Evolutionary conservation across 257 asterid species (phyloP).

Genomic region (Rauvolfia tetraphylla): DNA sequence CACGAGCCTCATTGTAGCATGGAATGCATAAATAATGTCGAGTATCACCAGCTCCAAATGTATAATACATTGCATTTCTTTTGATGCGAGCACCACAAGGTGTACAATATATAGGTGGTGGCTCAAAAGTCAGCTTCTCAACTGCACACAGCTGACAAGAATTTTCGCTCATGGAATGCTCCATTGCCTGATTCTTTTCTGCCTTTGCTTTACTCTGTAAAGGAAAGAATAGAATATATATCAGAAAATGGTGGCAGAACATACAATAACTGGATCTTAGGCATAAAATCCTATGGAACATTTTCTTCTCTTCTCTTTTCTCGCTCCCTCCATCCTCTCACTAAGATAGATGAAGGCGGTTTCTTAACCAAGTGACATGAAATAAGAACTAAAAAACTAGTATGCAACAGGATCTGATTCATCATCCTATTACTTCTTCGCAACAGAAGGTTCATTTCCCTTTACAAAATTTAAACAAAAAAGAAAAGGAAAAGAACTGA

Average conservation of each 20-base stretch:
- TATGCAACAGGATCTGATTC: neutral
- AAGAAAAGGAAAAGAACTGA: no score
- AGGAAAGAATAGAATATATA: constrained; percentile 17
- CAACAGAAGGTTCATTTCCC: no score
- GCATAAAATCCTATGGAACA: neutral
- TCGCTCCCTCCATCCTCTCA: neutral
- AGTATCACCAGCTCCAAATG: constrained; percentile 87
- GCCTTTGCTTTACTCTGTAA: constrained; percentile 91
- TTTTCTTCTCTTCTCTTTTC: neutral
- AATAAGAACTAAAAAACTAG: neutral
- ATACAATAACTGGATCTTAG: neutral
- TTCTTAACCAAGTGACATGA: neutral
- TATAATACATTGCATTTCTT: constrained; percentile 89
- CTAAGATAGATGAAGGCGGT: neutral
- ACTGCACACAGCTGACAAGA: constrained; percentile 99
- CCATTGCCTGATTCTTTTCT: constrained; percentile 93
- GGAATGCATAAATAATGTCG: constrained; percentile 85
- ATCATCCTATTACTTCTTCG: neutral
- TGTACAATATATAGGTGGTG: constrained; percentile 90
- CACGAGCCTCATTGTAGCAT: constrained; percentile 87
- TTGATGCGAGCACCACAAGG: constrained; percentile 94
- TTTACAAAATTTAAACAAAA: no score
- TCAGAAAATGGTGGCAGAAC: no score
- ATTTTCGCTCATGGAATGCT: constrained; percentile 83
- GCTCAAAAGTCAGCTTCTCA: constrained; percentile 95